Conservation (phyloP, 106 monocot genomes). For the Acanthochlamys bracteata region DNA sequence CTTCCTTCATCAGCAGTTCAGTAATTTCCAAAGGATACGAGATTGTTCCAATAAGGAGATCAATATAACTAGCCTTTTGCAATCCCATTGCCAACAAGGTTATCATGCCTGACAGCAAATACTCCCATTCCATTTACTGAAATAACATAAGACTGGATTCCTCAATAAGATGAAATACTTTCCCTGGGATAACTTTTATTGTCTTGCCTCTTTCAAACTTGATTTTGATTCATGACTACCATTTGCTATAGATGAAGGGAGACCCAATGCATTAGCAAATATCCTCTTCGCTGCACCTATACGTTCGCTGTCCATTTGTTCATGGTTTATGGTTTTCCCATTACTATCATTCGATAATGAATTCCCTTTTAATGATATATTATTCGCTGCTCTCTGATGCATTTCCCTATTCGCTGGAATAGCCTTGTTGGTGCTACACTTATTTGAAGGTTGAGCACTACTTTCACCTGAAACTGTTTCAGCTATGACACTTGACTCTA, state of each 20-base stretch:
- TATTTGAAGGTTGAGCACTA: not conserved
- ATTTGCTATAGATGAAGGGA: conserved; percentile 24
- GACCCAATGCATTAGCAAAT: conserved; percentile 70
- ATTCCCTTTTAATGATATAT: conserved; percentile 2
- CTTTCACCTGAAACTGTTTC: conserved; percentile 6
- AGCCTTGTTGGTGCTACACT: not conserved
- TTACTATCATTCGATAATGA: conserved; percentile 6
- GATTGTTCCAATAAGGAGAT: no score
- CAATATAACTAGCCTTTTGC: no score
- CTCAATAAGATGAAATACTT: no score
- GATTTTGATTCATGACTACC: conserved; percentile 12
- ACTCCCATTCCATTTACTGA: no score
- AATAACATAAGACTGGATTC: no score
- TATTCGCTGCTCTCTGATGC: not conserved
- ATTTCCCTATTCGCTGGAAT: not conserved
- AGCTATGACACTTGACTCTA: not conserved
- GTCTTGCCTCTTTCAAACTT: not conserved
- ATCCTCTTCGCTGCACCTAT: conserved; percentile 80
- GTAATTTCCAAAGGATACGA: no score
- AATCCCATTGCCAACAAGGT: no score
- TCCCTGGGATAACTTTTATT: no score
- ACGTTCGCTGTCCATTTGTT: conserved; percentile 45
- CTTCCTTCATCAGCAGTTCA: no score
- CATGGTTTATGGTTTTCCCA: conserved; percentile 4
- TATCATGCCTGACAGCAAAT: no score